A percentile compares a stretch with the other conserved stretches of the same genome.
phyloP scores from a whole-genome alignment of 164 flowering plant species.

The Annona cherimola region DNA sequence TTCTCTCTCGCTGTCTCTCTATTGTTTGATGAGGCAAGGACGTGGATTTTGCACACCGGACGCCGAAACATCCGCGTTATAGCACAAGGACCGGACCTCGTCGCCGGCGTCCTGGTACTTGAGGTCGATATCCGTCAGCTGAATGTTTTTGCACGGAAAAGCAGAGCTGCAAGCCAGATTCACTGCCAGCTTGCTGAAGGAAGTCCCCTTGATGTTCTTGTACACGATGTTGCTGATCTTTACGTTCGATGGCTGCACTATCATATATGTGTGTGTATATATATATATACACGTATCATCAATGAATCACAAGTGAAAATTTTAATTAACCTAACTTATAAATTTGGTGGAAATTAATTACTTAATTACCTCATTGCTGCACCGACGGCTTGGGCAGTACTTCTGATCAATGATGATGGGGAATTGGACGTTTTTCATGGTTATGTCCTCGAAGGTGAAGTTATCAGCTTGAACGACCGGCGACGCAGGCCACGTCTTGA shows the following conservation, averaged over 20 bases:
- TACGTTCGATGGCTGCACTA: slow-evolving; percentile 30
- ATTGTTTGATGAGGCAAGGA: not conserved
- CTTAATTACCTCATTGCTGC: slow-evolving; percentile 4
- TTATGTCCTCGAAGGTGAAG: slow-evolving; percentile 37
- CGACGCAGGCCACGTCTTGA: slow-evolving; percentile 45
- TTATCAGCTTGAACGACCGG: slow-evolving; percentile 18
- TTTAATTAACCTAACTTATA: no score
- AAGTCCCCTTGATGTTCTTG: slow-evolving; percentile 34
- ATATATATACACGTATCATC: not conserved
- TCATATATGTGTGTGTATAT: no score
- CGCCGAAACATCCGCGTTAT: not conserved
- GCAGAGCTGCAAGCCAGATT: slow-evolving; percentile 26
- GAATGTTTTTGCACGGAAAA: slow-evolving; percentile 29
- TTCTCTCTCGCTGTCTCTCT: no score
- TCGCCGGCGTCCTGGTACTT: not conserved
- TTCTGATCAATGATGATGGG: slow-evolving; percentile 60
- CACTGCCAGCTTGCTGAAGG: slow-evolving; percentile 21
- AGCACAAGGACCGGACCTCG: not conserved
- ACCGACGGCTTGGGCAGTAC: slow-evolving; percentile 1
- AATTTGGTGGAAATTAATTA: no score
- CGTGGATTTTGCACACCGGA: not conserved
- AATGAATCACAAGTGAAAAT: not conserved
- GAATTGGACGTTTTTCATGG: slow-evolving; percentile 34
- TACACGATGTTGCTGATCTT: slow-evolving; percentile 24
- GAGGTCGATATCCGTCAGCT: slow-evolving; percentile 15